phyloP scores from a whole-genome alignment of 2,329 filamentous ascomycete genomes.

The Diaporthe ilicicola region DNA sequence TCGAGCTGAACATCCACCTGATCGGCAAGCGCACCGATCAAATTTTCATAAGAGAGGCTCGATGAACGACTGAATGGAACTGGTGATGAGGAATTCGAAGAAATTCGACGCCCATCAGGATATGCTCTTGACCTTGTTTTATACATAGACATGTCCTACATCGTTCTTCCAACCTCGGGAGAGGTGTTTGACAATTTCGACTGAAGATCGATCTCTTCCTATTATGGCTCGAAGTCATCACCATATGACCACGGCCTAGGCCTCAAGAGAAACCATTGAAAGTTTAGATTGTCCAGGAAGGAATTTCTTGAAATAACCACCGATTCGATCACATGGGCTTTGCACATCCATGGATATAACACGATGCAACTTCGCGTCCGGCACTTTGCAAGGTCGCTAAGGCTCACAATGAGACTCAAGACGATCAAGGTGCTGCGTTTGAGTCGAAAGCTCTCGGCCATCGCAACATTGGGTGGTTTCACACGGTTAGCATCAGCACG shows the following conservation, averaged over 20 bases:
- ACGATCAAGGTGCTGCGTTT: not conserved
- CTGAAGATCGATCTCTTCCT: too few relatives aligned
- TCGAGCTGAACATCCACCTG: slow-evolving; percentile 9
- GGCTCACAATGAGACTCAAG: not conserved
- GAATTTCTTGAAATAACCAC: not conserved
- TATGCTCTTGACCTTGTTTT: not conserved
- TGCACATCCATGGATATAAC: not conserved
- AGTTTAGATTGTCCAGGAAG: slow-evolving; percentile 12
- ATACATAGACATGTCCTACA: not conserved
- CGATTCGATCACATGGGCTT: not conserved
- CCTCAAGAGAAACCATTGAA: not conserved
- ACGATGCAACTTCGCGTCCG: not conserved
- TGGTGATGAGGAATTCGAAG: not conserved
- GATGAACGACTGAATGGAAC: not conserved
- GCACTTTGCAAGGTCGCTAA: not conserved
- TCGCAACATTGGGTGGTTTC: not conserved
- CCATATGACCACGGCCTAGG: not conserved
- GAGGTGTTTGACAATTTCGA: too few relatives aligned
- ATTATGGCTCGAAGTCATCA: not conserved
- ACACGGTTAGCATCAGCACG: slow-evolving; percentile 2
- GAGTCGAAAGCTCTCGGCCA: slow-evolving; percentile 3
- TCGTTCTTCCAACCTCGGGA: not conserved
- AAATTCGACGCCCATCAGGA: too few relatives aligned
- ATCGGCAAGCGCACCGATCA: not conserved
- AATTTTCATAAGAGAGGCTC: not conserved